Base-by-base conservation (phyloP, 2,329 filamentous ascomycete genomes). In the Apiospora aurea region DNA sequence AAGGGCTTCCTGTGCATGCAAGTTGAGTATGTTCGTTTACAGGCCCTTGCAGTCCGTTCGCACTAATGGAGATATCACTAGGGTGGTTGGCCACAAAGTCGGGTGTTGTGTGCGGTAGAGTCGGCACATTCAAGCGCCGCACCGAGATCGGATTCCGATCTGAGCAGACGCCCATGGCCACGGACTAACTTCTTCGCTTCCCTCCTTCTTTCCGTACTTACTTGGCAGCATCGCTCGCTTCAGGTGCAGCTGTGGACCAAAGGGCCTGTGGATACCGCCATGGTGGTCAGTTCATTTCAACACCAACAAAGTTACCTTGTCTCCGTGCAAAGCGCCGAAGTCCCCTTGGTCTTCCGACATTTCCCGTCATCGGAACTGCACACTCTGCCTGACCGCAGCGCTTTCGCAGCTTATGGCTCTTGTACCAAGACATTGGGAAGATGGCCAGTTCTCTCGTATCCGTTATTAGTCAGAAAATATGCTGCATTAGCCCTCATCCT, bases 251-350 rank as follows among this genome's bases (percentile, higher is more conserved):
- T 61, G 53, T 64, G 57, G 29, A 64, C 34, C 29, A 61, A 26
- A 61, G 53, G 4, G 21, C 10, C 29, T 47, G 41, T 68, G 66
- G 44, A 47, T 68, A 68, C 66, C 66, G n/a, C 24, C 26, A 47
- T 46, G 26, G 26, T 29, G 26, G 41, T 44, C 41, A 68, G 41
- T 41, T 46, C 66, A 47, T 68, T 46, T 41, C 43, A 24, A 24
- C 38, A 34, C 64, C 44, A 68, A 68, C 44, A 24, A 26, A 41
- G 26, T 46, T 34, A n/a, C 66, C 41, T 46, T 11, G 24, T 26
- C 66, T 68, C 66, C 66, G 66, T 18, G 41, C 66, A 68, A 68
- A 68, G 41, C 41, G 66, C 66, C 66, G 66, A 68, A 47, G 41
- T 67, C 66, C 44, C 44, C 16, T 46, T n/a, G 24, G 44, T 29